Percentiles rank a stretch among this genome's conserved stretches.
Evolutionary conservation across 495 filamentous ascomycete species (phyloP).

Genomic region (Penicillium salamii): DNA sequence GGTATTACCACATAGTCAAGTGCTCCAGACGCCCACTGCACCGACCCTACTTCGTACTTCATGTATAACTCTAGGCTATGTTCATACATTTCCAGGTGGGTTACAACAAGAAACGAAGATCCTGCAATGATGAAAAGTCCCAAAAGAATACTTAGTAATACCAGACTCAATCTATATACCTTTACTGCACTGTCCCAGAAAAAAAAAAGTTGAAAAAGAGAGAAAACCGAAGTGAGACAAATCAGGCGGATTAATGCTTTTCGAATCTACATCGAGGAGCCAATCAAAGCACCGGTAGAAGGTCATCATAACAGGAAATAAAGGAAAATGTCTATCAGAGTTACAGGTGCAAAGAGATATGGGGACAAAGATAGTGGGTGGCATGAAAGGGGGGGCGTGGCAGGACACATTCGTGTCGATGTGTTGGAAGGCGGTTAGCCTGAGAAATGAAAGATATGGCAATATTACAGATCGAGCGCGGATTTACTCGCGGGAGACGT

Average conservation of each 20-base stretch:
- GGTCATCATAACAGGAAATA: slow-evolving; percentile 18
- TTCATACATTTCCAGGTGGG: too few species aligned
- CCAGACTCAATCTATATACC: slow-evolving; percentile 21
- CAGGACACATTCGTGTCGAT: slow-evolving; percentile 1
- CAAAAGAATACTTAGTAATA: too few species aligned
- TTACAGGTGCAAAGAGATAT: slow-evolving; percentile 5
- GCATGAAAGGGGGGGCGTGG: slow-evolving; percentile 17
- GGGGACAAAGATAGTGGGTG: slow-evolving; percentile 10
- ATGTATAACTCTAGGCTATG: too few species aligned
- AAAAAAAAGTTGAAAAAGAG: slow-evolving; percentile 1
- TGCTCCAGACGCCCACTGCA: too few species aligned
- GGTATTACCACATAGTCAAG: too few species aligned
- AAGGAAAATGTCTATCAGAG: slow-evolving; percentile 27
- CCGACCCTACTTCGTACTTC: too few species aligned
- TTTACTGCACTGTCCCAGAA: slow-evolving; percentile 14
- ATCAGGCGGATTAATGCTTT: slow-evolving; percentile 24
- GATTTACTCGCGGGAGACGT: slow-evolving; percentile 85
- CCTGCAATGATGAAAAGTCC: too few species aligned
- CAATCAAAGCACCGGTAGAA: slow-evolving; percentile 10
- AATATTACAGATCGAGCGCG: slow-evolving; percentile 13
- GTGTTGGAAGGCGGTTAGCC: slow-evolving; percentile 7
- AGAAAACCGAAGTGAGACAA: slow-evolving; percentile 8
- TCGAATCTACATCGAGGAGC: slow-evolving; percentile 14
- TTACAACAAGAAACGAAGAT: too few species aligned
- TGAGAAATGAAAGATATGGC: slow-evolving; percentile 11